Conservation (phyloP, 495 filamentous ascomycete species). For the Thermothielavioides terrestris region DNA sequence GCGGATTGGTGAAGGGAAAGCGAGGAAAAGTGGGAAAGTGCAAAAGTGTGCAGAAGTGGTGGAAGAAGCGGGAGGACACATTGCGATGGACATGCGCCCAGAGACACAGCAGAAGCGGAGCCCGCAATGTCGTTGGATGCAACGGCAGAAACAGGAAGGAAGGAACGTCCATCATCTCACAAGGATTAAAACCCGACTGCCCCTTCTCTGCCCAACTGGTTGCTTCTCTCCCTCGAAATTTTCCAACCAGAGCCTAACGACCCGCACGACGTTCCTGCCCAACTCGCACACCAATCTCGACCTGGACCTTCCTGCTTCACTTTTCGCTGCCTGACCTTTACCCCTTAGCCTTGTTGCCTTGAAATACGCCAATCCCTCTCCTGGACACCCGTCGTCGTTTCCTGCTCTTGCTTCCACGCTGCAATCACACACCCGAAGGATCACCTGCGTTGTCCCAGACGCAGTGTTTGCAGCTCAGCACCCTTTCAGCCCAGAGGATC, state of each 20-base stretch:
- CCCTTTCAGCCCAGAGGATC: conserved; percentile 20
- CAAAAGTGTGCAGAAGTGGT: conserved; percentile 10
- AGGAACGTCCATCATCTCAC: neutral
- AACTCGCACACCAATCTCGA: conserved; percentile 20
- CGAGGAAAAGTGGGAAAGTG: conserved; percentile 1
- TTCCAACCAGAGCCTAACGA: conserved; percentile 39
- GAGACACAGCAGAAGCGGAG: conserved; percentile 14
- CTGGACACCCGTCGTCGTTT: neutral
- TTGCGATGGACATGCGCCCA: conserved; percentile 9
- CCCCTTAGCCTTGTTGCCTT: neutral
- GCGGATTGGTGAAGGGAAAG: conserved; percentile 6
- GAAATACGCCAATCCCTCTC: conserved; percentile 1
- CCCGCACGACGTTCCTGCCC: conserved; percentile 36
- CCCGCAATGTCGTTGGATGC: conserved; percentile 3
- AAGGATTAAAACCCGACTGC: conserved; percentile 41
- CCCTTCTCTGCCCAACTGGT: conserved; percentile 42
- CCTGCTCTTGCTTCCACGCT: neutral
- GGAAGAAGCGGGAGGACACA: conserved; percentile 16
- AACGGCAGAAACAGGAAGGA: neutral
- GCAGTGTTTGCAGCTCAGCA: conserved; percentile 15
- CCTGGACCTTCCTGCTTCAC: conserved; percentile 3
- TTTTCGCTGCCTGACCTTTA: neutral
- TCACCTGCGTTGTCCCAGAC: conserved; percentile 19
- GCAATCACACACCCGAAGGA: conserved; percentile 10
- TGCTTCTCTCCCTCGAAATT: conserved; percentile 25